phyloP scores from a whole-genome alignment of 306 rosid genomes.

The Glycyrrhiza uralensis region DNA sequence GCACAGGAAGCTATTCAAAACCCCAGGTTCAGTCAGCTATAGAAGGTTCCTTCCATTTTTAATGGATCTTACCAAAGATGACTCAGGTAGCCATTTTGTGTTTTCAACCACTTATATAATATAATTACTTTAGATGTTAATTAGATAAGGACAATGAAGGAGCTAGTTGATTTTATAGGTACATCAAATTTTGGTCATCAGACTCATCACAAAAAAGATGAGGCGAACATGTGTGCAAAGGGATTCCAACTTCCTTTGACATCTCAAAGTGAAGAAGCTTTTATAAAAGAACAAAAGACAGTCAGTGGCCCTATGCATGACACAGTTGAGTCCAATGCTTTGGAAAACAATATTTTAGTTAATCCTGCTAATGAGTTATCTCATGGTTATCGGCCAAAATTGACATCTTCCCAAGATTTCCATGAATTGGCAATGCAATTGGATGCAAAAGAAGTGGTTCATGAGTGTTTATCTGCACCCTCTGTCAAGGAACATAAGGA shows the following conservation, averaged over 20 bases:
- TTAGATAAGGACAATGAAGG: not conserved
- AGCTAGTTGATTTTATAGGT: slow-evolving; percentile 35
- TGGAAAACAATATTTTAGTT: not conserved
- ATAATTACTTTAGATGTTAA: not conserved
- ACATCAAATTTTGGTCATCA: slow-evolving; percentile 20
- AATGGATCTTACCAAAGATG: slow-evolving; percentile 37
- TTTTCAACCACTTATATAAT: not conserved
- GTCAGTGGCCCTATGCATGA: slow-evolving; percentile 9
- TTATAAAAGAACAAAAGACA: not conserved
- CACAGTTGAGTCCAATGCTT: slow-evolving; percentile 22
- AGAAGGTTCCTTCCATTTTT: slow-evolving; percentile 74
- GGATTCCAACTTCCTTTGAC: slow-evolving; percentile 12
- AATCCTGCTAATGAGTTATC: slow-evolving; percentile 31
- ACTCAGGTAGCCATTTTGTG: slow-evolving; percentile 36
- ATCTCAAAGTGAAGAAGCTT: slow-evolving; percentile 26
- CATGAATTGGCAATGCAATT: slow-evolving; percentile 21
- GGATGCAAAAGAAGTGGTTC: slow-evolving; percentile 9
- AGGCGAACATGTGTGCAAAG: not conserved
- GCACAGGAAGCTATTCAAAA: slow-evolving; percentile 58
- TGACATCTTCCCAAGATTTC: slow-evolving; percentile 13
- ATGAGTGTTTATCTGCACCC: slow-evolving; percentile 23
- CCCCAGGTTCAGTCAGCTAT: slow-evolving; percentile 73
- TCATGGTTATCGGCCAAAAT: slow-evolving; percentile 8
- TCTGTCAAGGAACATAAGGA: slow-evolving; percentile 24
- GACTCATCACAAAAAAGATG: not conserved